phyloP scores from a whole-genome alignment of 1,139 yeast genomes.

The Yamadazyma diospyri region DNA sequence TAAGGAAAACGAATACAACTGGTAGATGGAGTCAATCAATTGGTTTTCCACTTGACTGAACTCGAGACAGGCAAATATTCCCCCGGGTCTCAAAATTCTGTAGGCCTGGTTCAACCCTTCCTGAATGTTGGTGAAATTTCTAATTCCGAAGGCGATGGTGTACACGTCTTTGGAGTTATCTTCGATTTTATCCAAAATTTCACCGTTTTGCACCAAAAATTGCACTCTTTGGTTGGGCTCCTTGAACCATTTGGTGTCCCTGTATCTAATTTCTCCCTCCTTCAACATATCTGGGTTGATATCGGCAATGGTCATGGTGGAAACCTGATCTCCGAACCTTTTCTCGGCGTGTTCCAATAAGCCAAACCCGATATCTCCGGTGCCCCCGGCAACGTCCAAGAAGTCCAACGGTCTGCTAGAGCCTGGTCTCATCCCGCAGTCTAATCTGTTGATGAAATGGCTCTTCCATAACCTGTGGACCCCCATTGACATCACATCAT shows the following conservation, averaged over 20 bases:
- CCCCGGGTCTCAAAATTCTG: slow-evolving; percentile 93
- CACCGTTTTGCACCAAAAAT: slow-evolving; percentile 91
- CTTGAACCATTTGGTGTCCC: slow-evolving; percentile 44
- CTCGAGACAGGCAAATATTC: slow-evolving; percentile 94
- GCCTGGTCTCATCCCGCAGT: slow-evolving; percentile 93
- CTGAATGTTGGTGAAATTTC: slow-evolving; percentile 93
- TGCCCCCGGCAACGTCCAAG: slow-evolving; percentile 97
- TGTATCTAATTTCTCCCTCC: slow-evolving; percentile 81
- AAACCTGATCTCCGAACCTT: slow-evolving; percentile 68
- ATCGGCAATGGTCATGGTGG: slow-evolving; percentile 89
- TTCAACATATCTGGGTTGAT: slow-evolving; percentile 93
- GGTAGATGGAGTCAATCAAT: slow-evolving; percentile 69
- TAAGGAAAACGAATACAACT: slow-evolving; percentile 82
- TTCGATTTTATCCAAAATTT: slow-evolving; percentile 75
- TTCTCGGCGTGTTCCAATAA: slow-evolving; percentile 85
- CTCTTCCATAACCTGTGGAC: slow-evolving; percentile 93
- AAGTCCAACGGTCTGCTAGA: slow-evolving; percentile 74
- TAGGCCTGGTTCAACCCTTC: slow-evolving; percentile 92
- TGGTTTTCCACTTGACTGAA: slow-evolving; percentile 89
- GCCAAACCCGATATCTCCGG: slow-evolving; percentile 97
- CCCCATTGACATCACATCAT: slow-evolving; percentile 96
- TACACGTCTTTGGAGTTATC: slow-evolving; percentile 91
- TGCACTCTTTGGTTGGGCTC: slow-evolving; percentile 61
- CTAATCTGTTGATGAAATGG: slow-evolving; percentile 81
- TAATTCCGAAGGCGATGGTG: slow-evolving; percentile 95